Evolutionary conservation across 768 basidiomycete genomes (phyloP), one percentile per base, ranked within the genome.

Genomic region (Cystofilobasidium ferigula): DNA sequence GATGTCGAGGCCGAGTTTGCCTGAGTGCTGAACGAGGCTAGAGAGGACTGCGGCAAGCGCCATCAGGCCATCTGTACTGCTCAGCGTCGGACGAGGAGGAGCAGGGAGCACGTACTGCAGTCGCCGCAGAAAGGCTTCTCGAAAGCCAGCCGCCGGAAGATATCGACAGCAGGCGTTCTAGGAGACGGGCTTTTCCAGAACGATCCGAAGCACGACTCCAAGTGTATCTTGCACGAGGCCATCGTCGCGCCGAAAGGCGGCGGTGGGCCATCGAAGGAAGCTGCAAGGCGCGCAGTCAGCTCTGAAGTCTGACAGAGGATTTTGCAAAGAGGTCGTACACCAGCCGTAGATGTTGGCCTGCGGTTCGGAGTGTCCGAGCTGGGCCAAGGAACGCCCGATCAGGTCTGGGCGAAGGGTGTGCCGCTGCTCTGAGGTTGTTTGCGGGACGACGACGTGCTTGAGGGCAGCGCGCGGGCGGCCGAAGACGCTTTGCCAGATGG

Each of bases 101-200:
- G 24, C 6, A 7, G 9, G 45, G 24, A 9, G n/a, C 10, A 48
- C 47, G 47, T 8, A 48, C 47, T 48, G 57, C 57, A 58, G 40
- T 58, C 57, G 24, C 57, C 57, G 35, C 57, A 58, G 16, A 20
- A 35, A 7, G 57, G 57, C 30, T 6, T 34, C 35, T 58, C 57
- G 18, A 58, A 58, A 32, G 57, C 57, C 34, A 58, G 20, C 40
- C 57, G 30, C 40, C 38, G 36, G 35, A 58, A 58, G 20, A 38
- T 22, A 10, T 58, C 57, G 18, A 35, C 57, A 4, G 47, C 12
- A 4, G 47, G 13, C 26, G 47, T 28, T n/a, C 14, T 10, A n/a
- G 22, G 47, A 3, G n/a, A 28, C 13, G 13, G 26, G 22, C 8
- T 12, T 4, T 20, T 24, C 47, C 47, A 48, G 10, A 10, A 48